Base-by-base conservation (phyloP, 2,329 filamentous ascomycete genomes). In the Scedosporium minutisporum region DNA sequence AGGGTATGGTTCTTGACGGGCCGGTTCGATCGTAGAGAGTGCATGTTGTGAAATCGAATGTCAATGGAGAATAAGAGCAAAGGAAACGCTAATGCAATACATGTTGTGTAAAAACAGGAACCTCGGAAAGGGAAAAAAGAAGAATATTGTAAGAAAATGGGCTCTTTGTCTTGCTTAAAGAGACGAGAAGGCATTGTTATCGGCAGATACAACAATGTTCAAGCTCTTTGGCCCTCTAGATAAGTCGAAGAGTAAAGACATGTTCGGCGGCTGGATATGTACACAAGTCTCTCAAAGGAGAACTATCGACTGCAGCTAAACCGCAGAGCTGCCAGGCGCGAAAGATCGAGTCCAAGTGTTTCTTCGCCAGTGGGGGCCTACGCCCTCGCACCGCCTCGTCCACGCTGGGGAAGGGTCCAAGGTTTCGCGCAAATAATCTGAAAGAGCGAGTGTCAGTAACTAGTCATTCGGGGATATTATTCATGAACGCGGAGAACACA, bases 381-480 rank as follows among this genome's bases (percentile, higher is more conserved):
- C 38, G 63, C 64, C 57, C 51, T 62, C 16, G 61, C 63, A 10
- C 73, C 67, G 33, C 67, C 65, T 21, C 72, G 70, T 55, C 76
- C 76, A 67, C 82, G 78, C 70, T 84, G 81, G 2, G 87, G 87
- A 59, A 90, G 76, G 59, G 87, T 87, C 87, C 87, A 90, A 16
- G 87, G 87, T 68, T 85, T 83, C 57, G 83, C 78, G 72, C 87
- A 89, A 62, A 90, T 83, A 63, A 87, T 82, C 86, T 89, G 63
- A 16, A 29, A 23, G 16, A 14, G 10, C 2, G 4, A 25, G 27
- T 23, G 61, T 58, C 12, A 58, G 61, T 10, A 18, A 44, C 46
- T 10, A n/a, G 21, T 25, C 5, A 14, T 16, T 46, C 23, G 29
- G 38, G 18, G 38, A n/a, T 14, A 14, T 25, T 25, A 46, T 21